Conservation (phyloP, 768 basidiomycete genomes). For the Cyclocybe aegerita region DNA sequence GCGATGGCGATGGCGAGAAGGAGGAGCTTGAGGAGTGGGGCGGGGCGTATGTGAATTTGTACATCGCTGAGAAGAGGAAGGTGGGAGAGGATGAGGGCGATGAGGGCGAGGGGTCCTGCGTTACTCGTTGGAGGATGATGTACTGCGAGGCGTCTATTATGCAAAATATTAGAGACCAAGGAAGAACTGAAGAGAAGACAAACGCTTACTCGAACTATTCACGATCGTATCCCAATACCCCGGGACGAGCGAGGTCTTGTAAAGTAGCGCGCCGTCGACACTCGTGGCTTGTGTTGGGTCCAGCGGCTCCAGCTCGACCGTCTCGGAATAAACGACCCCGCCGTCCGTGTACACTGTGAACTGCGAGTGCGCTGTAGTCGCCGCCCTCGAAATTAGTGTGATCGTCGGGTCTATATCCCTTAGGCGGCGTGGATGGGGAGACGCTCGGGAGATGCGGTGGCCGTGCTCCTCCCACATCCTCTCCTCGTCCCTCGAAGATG, state of each 20-base stretch:
- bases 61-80: conserved; percentile 53
- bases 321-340: conserved; percentile 51
- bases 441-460: conserved; percentile 33
- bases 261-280: conserved; percentile 41
- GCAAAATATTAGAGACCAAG: too few relatives aligned
- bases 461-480: conserved; percentile 23
- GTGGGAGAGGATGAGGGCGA: conserved; percentile 22
- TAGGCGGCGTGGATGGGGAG: conserved; percentile 53
- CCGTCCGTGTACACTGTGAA: conserved; percentile 56
- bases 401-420: conserved; percentile 65
- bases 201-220: conserved; percentile 48
- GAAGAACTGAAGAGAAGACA: too few relatives aligned
- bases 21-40: conserved; percentile 5
- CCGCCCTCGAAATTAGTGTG: conserved; percentile 53
- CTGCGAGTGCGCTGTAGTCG: conserved; percentile 50
- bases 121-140: conserved; percentile 66
- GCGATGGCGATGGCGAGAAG: conserved; percentile 6
- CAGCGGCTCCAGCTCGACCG: conserved; percentile 30
- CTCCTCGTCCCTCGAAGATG: conserved; percentile 18
- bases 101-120: conserved; percentile 30
- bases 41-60: conserved; percentile 50
- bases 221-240: conserved; percentile 64
- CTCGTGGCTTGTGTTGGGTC: conserved; percentile 22
- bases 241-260: conserved; percentile 62
- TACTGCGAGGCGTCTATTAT: conserved; percentile 68